Evolutionary conservation across 768 basidiomycete genomes (phyloP), one percentile per base, ranked within the genome.

Genomic region (Psilocybe cubensis): DNA sequence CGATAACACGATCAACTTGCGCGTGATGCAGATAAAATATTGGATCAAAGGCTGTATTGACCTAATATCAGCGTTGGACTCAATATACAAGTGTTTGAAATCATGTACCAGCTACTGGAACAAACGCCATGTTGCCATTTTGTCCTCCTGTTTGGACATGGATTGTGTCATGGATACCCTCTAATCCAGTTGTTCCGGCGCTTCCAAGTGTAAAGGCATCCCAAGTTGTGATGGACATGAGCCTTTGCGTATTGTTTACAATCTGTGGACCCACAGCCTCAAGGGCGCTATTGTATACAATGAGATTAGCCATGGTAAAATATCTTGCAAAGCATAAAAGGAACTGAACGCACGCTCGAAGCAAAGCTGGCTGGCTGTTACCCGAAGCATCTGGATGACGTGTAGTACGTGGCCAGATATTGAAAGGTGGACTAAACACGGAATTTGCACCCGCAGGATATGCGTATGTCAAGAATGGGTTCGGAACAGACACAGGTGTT

Each of bases 21-120:
- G 66, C 59, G 61, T 85, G 83, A 58, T 84, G 83, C 58, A 84
- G 62, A 66, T 73, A 83, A 72, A 84, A 83, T 58, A 82, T 76
- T 0, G 81, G 81, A 62, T 84, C 83, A 56, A 82, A 80, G 0
- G 70, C 81, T 79, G 12, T 33, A 33, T 33, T 6, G 7, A 33
- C 12, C 6, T 12, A 33, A 29, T 17, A 0, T 18, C 52, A 12
- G 8, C 7, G n/a, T 54, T 52, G 10, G 38, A 35, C 29, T 7
- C 21, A 23, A 18, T 51, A 20, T 43, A 17, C 28, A 11, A 20
- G 31, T 8, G 14, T 8, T 33, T 14, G 14, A 40, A 33, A 14
- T 38, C 23, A 56, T 69, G 47, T 29, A 78, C 79, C 78, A 21
- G 79, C 79, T n/a, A 74, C 70, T 40, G 71, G 43, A 6, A 72